These are phyloP conservation scores for Metschnikowia similis DNA, from an alignment of 805 yeast species.

Conservation along the genomic window DNA sequence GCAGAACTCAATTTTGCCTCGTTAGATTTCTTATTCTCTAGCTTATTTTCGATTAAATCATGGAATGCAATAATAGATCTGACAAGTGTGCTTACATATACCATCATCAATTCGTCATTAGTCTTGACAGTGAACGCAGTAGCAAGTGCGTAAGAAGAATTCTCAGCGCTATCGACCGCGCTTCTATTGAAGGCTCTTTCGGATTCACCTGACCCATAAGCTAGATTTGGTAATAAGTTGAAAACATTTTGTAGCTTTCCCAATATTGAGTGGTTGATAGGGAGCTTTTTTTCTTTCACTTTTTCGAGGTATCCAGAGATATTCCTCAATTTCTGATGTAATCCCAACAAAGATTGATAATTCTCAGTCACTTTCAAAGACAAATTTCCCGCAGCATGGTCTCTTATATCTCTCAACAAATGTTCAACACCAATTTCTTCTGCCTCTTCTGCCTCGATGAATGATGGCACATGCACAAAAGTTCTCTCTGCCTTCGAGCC, in stretches of 20 bases:
- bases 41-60: conserved; percentile 92
- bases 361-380: conserved; percentile 86
- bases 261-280: conserved; percentile 83
- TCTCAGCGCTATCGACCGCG: conserved; percentile 9
- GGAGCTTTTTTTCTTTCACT: conserved; percentile 67
- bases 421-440: conserved; percentile 99
- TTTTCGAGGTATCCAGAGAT: conserved; percentile 74
- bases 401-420: conserved; percentile 86
- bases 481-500: conserved; percentile 92
- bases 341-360: conserved; percentile 80
- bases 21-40: conserved; percentile 56
- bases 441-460: conserved; percentile 96
- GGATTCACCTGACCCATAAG: conserved; percentile 19
- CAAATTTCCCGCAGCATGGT: conserved; percentile 92
- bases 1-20: conserved; percentile 19
- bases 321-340: conserved; percentile 72
- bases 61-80: conserved; percentile 95
- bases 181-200: conserved; percentile 4
- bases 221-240: conserved; percentile 82
- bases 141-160: conserved; percentile 51
- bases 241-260: conserved; percentile 94
- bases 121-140: conserved; percentile 88
- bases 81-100: conserved; percentile 84
- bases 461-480: conserved; percentile 87
- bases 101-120: conserved; percentile 92